Conservation (phyloP, 2,329 filamentous ascomycete species). For the Fusarium euwallaceae region DNA sequence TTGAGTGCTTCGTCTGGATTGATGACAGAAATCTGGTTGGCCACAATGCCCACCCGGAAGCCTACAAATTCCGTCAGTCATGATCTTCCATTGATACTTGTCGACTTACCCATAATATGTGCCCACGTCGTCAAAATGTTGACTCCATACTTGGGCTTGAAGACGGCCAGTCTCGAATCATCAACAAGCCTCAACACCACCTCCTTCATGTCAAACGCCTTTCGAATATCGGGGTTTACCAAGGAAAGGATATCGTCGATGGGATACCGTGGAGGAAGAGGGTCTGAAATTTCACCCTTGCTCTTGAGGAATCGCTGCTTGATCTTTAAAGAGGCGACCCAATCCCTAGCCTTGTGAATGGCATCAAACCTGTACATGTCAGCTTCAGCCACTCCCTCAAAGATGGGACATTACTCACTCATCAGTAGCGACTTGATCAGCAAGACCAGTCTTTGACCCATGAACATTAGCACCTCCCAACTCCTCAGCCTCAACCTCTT, state of each 20-base stretch:
- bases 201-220: slow-evolving; percentile 49
- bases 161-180: slow-evolving; percentile 53
- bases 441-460: neutral
- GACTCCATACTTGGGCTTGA: slow-evolving; percentile 57
- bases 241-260: slow-evolving; percentile 54
- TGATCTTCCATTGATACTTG: neutral
- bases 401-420: neutral
- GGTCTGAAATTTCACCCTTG: neutral
- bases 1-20: neutral
- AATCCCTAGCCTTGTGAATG: neutral
- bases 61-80: neutral
- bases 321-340: neutral
- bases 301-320: slow-evolving; percentile 1
- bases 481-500: neutral
- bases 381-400: fast-evolving
- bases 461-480: neutral
- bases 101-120: slow-evolving; percentile 45
- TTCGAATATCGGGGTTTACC: slow-evolving; percentile 53
- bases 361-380: neutral
- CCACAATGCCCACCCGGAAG: neutral
- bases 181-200: slow-evolving; percentile 58
- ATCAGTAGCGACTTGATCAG: neutral
- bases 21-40: neutral
- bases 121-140: slow-evolving; percentile 56
- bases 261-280: slow-evolving; percentile 48